phyloP scores from a whole-genome alignment of 495 filamentous ascomycete genomes.

The Penicillium crystallinum region DNA sequence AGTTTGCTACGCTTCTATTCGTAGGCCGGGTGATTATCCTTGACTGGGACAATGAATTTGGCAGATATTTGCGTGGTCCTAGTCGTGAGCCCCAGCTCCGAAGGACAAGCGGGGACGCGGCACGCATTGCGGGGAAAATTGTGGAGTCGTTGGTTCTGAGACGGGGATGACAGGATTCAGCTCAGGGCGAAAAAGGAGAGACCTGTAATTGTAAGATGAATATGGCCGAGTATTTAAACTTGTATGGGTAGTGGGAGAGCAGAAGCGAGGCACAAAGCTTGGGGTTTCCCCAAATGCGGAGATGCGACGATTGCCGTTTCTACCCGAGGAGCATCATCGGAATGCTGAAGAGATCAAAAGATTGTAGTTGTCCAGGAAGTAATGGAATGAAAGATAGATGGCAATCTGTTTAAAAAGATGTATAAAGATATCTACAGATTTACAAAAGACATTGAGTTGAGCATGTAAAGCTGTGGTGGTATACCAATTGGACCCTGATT shows the following conservation, averaged over 20 bases:
- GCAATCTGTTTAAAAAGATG: too few species aligned
- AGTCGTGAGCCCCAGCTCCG: conserved; percentile 28
- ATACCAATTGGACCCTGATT: conserved; percentile 3
- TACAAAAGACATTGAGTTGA: too few species aligned
- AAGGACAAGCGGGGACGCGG: conserved; percentile 33
- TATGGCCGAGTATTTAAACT: neutral
- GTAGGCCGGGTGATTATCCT: neutral
- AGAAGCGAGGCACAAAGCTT: conserved; percentile 12
- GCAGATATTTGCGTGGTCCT: conserved; percentile 9
- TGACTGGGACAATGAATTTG: conserved; percentile 4
- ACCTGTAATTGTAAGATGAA: neutral
- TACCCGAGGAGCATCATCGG: conserved; percentile 28
- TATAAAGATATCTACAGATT: too few species aligned
- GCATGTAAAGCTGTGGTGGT: neutral
- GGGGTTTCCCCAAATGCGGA: conserved; percentile 33
- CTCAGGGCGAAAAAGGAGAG: neutral
- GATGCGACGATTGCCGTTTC: conserved; percentile 38
- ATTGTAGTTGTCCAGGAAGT: neutral
- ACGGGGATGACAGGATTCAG: neutral
- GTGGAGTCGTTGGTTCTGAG: conserved; percentile 3
- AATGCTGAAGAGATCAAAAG: neutral
- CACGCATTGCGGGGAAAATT: conserved; percentile 34
- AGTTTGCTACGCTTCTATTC: conserved; percentile 46
- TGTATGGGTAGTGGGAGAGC: neutral
- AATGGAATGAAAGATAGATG: neutral